Base-by-base conservation (phyloP, 2,329 filamentous ascomycete genomes). In the Paramyrothecium sp. region DNA sequence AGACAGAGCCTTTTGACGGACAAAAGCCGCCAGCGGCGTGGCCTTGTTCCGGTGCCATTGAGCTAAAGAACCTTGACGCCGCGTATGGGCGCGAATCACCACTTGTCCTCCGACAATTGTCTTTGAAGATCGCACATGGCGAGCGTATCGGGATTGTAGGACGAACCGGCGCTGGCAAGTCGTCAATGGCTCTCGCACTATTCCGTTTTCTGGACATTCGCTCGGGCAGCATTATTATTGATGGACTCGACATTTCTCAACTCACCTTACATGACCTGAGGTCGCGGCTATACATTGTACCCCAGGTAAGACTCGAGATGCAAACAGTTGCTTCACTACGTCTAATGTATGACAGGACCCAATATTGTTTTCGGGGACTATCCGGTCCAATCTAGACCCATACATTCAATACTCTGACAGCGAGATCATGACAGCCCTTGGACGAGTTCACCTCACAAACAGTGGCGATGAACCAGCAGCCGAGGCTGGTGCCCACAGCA, bases 341-440 rank as follows among this genome's bases (percentile, higher is more conserved):
- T 48, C n/a, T 11, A 48, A 48, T 10, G 44, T 8, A 4, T 21
- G n/a, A 7, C 23, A 51, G 49, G 49, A 92, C 62, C 89, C 89
- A 0, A 87, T 91, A 1, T 78, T 92, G 3, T 92, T 92, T 71
- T 88, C 85, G 1, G 89, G 90, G 16, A 90, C 88, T 0, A 75
- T 92, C 19, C 81, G 89, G 34, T 82, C 78, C 17, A 92, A 92
- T 65, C 79, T 92, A 7, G 89, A 92, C 66, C 85, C 89, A 1
- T 90, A 90, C 63, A 76, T 85, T 56, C 76, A 88, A 57, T 83
- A 89, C 67, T 79, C 76, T 3, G 89, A 92, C 62, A 75, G 71
- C 1, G 84, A 88, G 63, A 12, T 51, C 3, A 17, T 51, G 12
- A n/a, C n/a, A 12, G n/a, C 22, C 22, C 49, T 51, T 16, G 21